Conservation (phyloP, 345 rosid species). For the Fremontodendron californicum region DNA sequence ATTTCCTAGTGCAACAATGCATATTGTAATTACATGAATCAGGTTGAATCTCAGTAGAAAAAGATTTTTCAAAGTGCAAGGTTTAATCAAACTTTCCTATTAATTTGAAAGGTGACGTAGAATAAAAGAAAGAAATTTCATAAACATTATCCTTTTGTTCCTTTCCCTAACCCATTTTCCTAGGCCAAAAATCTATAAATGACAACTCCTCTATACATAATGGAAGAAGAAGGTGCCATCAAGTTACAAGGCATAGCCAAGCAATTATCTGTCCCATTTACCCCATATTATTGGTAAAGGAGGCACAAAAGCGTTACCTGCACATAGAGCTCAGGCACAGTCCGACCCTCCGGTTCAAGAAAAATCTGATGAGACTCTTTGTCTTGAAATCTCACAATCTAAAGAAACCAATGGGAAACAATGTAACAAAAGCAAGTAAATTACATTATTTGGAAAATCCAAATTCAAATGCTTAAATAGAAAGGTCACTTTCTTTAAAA, state of each 20-base stretch:
- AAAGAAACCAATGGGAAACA: neutral
- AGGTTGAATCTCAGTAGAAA: neutral
- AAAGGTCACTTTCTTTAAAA: neutral
- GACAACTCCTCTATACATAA: neutral
- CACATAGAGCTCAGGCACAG: slow-evolving; percentile 91
- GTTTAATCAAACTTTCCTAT: neutral
- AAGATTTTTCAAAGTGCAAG: neutral
- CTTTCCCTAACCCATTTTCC: neutral
- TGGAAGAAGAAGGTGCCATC: neutral
- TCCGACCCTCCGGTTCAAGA: slow-evolving; percentile 97
- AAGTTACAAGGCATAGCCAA: neutral
- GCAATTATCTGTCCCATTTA: neutral
- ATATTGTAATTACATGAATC: neutral
- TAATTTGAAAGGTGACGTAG: neutral
- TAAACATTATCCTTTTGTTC: neutral
- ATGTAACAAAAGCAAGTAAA: neutral
- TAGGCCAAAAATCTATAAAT: neutral
- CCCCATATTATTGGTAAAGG: neutral
- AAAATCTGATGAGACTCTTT: slow-evolving; percentile 99
- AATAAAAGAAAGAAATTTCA: neutral
- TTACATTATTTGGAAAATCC: neutral
- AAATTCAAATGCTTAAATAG: neutral
- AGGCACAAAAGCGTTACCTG: slow-evolving; percentile 51
- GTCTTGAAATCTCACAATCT: slow-evolving; percentile 95
- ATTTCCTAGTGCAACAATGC: neutral